Evolutionary conservation across 139 green algal genomes (phyloP).

Genomic region (Axilococcus clingmanii): DNA sequence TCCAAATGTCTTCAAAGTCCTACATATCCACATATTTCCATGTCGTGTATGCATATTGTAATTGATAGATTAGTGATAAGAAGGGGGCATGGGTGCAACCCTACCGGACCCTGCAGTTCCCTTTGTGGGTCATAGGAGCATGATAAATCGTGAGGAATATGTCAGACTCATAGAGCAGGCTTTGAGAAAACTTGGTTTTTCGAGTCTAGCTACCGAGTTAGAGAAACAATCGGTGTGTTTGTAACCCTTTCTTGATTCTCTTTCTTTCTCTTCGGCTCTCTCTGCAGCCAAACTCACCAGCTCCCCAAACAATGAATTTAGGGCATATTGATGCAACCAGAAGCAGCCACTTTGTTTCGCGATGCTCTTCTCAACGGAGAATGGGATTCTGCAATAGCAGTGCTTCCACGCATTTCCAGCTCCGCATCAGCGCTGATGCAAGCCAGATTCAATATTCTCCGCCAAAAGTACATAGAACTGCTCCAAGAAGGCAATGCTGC

Average conservation of each 20-base stretch:
- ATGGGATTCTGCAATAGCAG: conserved; percentile 40
- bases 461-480: conserved; percentile 47
- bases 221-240: conserved; percentile 43
- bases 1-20: too few relatives aligned
- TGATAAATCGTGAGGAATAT: conserved; percentile 43
- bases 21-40: too few relatives aligned
- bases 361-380: conserved; percentile 38
- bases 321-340: conserved; percentile 51
- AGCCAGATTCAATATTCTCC: conserved; percentile 43
- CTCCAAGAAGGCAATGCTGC: conserved; percentile 15
- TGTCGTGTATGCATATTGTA: too few relatives aligned
- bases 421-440: conserved; percentile 5
- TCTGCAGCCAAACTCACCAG: too few relatives aligned
- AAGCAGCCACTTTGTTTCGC: conserved; percentile 40
- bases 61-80: too few relatives aligned
- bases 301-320: too few relatives aligned
- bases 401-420: conserved; percentile 39
- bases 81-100: background rate
- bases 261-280: too few relatives aligned
- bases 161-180: conserved; percentile 68
- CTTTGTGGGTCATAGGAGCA: conserved; percentile 1
- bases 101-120: background rate
- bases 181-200: conserved; percentile 53
- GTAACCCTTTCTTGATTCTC: background rate
- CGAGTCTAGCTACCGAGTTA: conserved; percentile 25